Evolutionary conservation across 1,284 basidiomycete species (phyloP), one percentile per base, ranked within the genome.

Genomic region (Boletus putidus): DNA sequence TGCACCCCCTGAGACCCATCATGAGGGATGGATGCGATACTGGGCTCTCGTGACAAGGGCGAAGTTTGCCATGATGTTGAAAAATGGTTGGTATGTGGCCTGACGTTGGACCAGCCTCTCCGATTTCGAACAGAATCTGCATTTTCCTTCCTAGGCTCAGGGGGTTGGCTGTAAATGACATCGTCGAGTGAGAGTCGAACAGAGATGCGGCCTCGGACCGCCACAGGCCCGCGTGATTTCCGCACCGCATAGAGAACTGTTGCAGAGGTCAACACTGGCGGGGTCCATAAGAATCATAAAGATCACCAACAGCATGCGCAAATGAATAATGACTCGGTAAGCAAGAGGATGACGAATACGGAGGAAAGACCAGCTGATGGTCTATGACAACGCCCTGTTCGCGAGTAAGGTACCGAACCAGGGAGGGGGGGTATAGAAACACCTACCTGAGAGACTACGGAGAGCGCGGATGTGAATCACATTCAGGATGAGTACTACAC

Each of bases 101-200:
- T 73, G 55, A 82, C 81, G 64, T 85, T 82, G 82, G 83, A 84
- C 82, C 84, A 85, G 12, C 79, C 82, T 39, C 81, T 76, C 35
- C 74, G 75, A 36, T 54, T 49, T 35, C 53, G 58, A 31, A 31
- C 35, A 21, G 49, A 55, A 20, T 69, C 65, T 20, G 65, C 61
- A 36, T 67, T 68, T 45, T 72, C 62, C 58, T 73, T 73, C n/a
- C 65, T 66, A 6, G 64, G 61, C 29, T 73, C 73, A 25, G 63
- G 18, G 63, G 65, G 46, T 53, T 58, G 60, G 46, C 72, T 58
- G 33, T 39, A 37, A 43, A 68, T 64, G 50, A 75, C 62, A 46
- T 78, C 75, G 46, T 81, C 78, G 64, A 79, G 74, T 2, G 82
- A 81, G 14, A 82, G 72, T 11, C 74, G 73, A 37, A 87, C 70